phyloP scores from a whole-genome alignment of 805 yeast genomes.

The Metschnikowia koreensis region DNA sequence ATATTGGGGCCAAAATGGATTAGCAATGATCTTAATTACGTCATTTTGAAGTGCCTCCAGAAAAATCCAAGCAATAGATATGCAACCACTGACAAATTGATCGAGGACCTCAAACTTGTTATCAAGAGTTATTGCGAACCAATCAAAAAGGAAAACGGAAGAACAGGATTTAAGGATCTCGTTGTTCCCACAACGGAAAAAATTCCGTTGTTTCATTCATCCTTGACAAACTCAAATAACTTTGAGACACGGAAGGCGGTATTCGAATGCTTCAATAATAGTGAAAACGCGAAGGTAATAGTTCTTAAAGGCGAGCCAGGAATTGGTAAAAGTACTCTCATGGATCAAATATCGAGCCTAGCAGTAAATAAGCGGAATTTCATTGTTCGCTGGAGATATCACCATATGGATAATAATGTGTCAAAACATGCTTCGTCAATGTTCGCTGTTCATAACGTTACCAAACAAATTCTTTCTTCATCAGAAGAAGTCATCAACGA shows the following conservation, averaged over 20 bases:
- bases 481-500: constrained; percentile 31
- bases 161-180: constrained; percentile 3
- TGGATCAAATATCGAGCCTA: constrained; percentile 36
- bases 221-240: constrained; percentile 6
- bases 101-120: constrained; percentile 34
- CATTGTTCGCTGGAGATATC: constrained; percentile 33
- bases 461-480: constrained; percentile 42
- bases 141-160: constrained; percentile 1
- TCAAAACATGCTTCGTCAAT: constrained; percentile 37
- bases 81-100: constrained; percentile 30
- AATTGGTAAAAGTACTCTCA: constrained; percentile 44
- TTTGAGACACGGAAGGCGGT: not conserved
- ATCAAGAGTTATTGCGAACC: constrained; percentile 19
- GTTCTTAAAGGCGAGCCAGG: constrained; percentile 45
- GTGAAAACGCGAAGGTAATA: constrained; percentile 20
- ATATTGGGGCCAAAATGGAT: constrained; percentile 27
- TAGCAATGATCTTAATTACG: constrained; percentile 30
- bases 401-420: constrained; percentile 23
- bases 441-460: constrained; percentile 36
- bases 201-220: constrained; percentile 13
- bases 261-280: constrained; percentile 6
- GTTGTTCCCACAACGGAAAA: not conserved
- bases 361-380: constrained; percentile 32
- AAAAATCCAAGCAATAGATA: constrained; percentile 42
- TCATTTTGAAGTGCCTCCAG: constrained; percentile 43